phyloP scores from a whole-genome alignment of 352 stramenopile species.

The Phytopythium delawarense region DNA sequence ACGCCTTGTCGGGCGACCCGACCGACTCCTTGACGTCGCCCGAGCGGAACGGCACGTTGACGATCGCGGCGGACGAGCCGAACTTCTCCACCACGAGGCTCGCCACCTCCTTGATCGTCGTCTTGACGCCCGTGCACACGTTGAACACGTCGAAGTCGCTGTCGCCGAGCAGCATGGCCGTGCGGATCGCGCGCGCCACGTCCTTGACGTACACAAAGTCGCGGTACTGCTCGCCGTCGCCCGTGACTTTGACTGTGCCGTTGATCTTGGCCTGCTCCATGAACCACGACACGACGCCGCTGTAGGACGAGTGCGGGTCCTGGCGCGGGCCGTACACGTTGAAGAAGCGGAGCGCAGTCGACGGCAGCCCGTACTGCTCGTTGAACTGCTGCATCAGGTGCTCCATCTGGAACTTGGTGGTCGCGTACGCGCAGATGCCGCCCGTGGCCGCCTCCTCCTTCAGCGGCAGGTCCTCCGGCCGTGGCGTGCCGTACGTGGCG shows the following conservation, averaged over 20 bases:
- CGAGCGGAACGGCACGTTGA: slow-evolving; percentile 38
- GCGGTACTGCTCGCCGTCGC: slow-evolving; percentile 49
- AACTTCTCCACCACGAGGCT: slow-evolving; percentile 40
- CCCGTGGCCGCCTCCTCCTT: slow-evolving; percentile 39
- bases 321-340: slow-evolving; percentile 61
- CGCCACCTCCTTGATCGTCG: slow-evolving; percentile 40
- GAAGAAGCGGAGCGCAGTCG: slow-evolving; percentile 56
- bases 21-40: slow-evolving; percentile 60
- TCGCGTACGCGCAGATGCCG: slow-evolving; percentile 54
- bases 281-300: slow-evolving; percentile 57
- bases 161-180: slow-evolving; percentile 43
- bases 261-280: slow-evolving; percentile 65
- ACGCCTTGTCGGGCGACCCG: slow-evolving; percentile 37
- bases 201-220: slow-evolving; percentile 71
- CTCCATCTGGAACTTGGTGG: slow-evolving; percentile 65
- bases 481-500: slow-evolving; percentile 67
- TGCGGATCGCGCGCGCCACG: slow-evolving; percentile 51
- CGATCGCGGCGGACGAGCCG: slow-evolving; percentile 39
- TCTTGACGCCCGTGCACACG: slow-evolving; percentile 61
- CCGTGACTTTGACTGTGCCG: slow-evolving; percentile 49
- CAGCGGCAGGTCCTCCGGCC: slow-evolving; percentile 37
- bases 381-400: slow-evolving; percentile 48
- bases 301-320: slow-evolving; percentile 60
- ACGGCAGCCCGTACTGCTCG: slow-evolving; percentile 37
- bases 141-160: slow-evolving; percentile 59